Conservation (phyloP, 176 grass and related monocot species). For the Phyllostachys edulis region DNA sequence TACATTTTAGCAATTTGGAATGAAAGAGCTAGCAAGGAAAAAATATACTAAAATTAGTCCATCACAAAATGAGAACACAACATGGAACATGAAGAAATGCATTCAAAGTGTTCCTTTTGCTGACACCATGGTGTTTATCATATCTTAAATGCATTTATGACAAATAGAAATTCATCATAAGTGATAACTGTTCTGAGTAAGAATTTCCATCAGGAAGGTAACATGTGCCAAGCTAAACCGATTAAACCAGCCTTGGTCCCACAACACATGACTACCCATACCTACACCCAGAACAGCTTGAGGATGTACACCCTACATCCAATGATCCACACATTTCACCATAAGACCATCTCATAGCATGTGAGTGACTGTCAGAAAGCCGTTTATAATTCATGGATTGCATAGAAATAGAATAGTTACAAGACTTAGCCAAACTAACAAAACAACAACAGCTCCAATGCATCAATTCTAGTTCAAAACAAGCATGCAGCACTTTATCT, state of each 20-base stretch:
- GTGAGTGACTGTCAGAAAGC: not conserved
- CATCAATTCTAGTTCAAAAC: not conserved
- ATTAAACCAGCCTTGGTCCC: not conserved
- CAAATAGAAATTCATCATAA: not conserved
- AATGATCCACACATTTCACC: not conserved
- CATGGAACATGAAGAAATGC: not conserved
- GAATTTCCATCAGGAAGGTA: not conserved
- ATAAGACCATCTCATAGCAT: not conserved
- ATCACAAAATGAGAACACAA: not conserved
- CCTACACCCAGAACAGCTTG: not conserved
- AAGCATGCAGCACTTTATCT: not conserved
- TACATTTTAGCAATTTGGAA: not conserved
- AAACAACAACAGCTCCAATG: not conserved
- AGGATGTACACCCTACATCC: not conserved
- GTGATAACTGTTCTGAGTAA: not conserved
- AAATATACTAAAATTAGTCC: not conserved
- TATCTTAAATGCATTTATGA: not conserved
- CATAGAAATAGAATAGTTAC: not conserved
- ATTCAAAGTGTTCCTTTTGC: not conserved
- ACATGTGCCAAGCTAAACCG: slow-evolving; percentile 3
- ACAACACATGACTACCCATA: not conserved
- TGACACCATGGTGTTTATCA: not conserved
- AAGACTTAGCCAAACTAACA: not conserved
- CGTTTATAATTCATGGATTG: not conserved
- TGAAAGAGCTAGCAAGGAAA: not conserved